Base-by-base conservation (phyloP, 2,329 filamentous ascomycete species). In the Metarhizium album region DNA sequence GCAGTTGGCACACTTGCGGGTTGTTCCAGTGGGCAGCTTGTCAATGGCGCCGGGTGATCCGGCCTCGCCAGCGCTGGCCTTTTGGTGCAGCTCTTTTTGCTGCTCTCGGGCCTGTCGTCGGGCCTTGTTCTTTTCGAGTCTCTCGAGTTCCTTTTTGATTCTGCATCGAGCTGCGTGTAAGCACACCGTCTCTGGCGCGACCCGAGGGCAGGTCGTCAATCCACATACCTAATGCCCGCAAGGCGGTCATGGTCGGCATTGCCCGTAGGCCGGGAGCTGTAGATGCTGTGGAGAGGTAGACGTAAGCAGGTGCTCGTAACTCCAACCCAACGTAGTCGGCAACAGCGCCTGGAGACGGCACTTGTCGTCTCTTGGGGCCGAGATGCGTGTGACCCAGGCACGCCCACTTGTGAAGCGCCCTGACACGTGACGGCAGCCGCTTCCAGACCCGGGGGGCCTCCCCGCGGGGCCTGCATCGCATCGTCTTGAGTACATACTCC, bases 1-100 rank as follows among this genome's bases (percentile, higher is more conserved):
- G 70, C 93, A 98, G 68, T 96, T 97, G 58, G 93, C 93, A 71
- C 93, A 98, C 73, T 97, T 97, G 61, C 94, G 80, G 33, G 85
- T 85, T 51, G 88, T 94, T 54, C 84, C 82, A 46, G 72, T 78
- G 53, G 74, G 72, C 60, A 75, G 71, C 62, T 80, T 79, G 62
- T 76, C 77, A 47, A 57, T 56, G 29, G 64, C 60, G 53, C 75
- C 76, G 23, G 78, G 77, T 29, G 78, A 80, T 46, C 66, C 72
- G 35, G 73, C 72, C 47, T 74, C 75, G 47, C 68, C 71, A 42
- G 63, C 58, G 53, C 63, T 67, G 46, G 65, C 64, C 51, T 68
- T 70, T 20, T 76, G 75, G 56, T 76, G 74, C 48, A 79, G 68
- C 60, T 81, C 83, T 67, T 95, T 96, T 61, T 89, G 86, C 63